Evolutionary conservation across 176 grass and related monocot species (phyloP).

Genomic region (Lolium perenne): DNA sequence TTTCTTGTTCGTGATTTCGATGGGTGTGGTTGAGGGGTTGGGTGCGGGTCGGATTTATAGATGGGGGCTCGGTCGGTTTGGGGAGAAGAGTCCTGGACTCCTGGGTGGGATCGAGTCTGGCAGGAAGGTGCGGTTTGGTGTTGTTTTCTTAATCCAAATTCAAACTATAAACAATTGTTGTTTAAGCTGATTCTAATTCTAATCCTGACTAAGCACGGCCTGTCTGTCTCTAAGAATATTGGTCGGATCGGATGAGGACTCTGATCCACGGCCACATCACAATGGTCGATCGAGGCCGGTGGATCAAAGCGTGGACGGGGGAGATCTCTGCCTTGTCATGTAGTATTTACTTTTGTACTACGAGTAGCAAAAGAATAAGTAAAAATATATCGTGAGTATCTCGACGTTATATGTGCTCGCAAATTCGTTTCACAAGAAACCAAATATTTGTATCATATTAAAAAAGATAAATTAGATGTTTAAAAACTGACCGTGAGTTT

Average conservation of each 20-base stretch:
- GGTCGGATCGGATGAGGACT: not conserved
- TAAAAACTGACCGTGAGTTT: no score
- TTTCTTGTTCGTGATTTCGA: not conserved
- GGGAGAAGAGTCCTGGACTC: not conserved
- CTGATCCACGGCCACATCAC: not conserved
- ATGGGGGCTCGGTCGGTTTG: not conserved
- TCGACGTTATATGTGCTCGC: no score
- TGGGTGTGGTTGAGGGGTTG: not conserved
- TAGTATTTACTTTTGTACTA: no score
- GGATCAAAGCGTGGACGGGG: no score
- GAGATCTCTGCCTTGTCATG: no score
- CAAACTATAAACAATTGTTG: no score
- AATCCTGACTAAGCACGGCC: not conserved
- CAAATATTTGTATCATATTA: no score
- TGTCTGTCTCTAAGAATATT: not conserved
- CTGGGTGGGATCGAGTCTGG: not conserved
- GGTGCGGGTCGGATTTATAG: constrained; percentile 41
- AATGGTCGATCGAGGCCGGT: not conserved
- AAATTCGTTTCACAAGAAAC: no score
- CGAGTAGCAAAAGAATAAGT: no score
- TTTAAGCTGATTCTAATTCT: not conserved
- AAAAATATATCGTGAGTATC: no score
- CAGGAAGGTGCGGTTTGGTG: not conserved
- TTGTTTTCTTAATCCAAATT: not conserved
- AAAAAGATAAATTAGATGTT: no score